These are phyloP conservation scores for Mycena haematopus DNA, from an alignment of 768 basidiomycete genomes.

Conservation along the genomic window DNA sequence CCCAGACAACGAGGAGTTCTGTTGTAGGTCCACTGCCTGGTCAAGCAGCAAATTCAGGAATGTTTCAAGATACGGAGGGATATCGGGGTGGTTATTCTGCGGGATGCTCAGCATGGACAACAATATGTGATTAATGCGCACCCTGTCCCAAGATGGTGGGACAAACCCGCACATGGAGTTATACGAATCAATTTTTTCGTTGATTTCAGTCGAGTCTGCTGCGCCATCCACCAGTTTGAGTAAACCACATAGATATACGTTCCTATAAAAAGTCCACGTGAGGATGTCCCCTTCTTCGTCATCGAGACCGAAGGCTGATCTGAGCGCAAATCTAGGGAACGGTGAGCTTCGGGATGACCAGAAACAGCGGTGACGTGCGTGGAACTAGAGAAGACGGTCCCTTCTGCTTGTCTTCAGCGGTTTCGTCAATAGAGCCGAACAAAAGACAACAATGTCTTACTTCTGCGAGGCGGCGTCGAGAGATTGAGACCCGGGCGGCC, in stretches of 20 bases:
- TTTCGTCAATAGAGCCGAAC: no score
- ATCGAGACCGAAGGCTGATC: not conserved
- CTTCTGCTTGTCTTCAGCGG: not conserved
- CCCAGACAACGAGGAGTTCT: not conserved
- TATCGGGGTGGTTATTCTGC: not conserved
- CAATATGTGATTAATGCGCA: not conserved
- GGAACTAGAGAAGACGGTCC: slow-evolving; percentile 4
- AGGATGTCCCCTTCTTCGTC: not conserved
- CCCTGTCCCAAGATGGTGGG: slow-evolving; percentile 1
- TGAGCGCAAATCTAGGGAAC: not conserved
- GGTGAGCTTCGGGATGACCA: not conserved
- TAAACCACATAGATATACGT: not conserved
- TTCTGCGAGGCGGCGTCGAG: no score
- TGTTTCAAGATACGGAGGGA: not conserved
- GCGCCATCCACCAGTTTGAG: not conserved
- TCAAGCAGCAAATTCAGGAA: not conserved
- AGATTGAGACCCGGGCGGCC: not conserved
- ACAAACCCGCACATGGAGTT: slow-evolving; percentile 1
- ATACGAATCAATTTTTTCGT: not conserved
- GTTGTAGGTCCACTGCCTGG: not conserved
- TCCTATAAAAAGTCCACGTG: slow-evolving; percentile 5
- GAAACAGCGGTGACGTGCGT: not conserved
- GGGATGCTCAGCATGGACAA: not conserved
- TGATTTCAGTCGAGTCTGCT: not conserved
- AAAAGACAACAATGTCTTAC: no score